Evolutionary conservation across 352 stramenopile species (phyloP).

Genomic region (Pythium myriotylum): DNA sequence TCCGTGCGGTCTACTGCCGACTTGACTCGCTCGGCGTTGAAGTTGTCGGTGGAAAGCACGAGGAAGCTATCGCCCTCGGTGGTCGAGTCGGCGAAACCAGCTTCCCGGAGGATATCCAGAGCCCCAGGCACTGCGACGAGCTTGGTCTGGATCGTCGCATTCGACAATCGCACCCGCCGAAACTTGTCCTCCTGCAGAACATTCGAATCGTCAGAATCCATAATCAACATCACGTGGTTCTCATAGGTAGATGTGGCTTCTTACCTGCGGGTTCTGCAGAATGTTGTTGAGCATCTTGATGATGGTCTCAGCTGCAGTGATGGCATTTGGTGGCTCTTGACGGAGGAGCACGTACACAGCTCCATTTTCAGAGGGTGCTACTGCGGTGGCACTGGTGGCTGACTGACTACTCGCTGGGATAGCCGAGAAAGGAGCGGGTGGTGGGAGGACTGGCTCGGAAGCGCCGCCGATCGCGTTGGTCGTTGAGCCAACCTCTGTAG

Average conservation of each 20-base stretch:
- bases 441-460: not conserved
- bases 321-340: conserved; percentile 50
- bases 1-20: conserved; percentile 60
- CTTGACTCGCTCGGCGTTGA: conserved; percentile 51
- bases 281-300: conserved; percentile 77
- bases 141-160: conserved; percentile 63
- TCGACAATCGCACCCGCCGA: conserved; percentile 63
- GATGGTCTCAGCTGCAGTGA: conserved; percentile 61
- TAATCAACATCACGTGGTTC: not conserved
- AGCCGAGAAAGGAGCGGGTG: conserved; percentile 4
- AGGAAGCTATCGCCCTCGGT: conserved; percentile 62
- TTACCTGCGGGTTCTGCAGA: conserved; percentile 58
- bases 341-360: conserved; percentile 69
- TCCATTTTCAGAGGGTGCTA: conserved; percentile 23
- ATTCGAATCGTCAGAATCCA: not conserved
- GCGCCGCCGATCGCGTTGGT: conserved; percentile 56
- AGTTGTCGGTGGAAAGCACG: conserved; percentile 42
- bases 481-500: conserved; percentile 47
- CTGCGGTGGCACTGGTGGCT: conserved; percentile 4
- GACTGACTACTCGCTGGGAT: conserved; percentile 16
- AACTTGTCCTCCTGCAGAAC: conserved; percentile 66
- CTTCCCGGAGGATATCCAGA: conserved; percentile 59
- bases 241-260: not conserved
- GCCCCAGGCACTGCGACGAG: conserved; percentile 58
- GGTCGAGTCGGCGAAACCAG: conserved; percentile 44